phyloP scores from a whole-genome alignment of 768 basidiomycete species.

The Dioszegia crocea region DNA sequence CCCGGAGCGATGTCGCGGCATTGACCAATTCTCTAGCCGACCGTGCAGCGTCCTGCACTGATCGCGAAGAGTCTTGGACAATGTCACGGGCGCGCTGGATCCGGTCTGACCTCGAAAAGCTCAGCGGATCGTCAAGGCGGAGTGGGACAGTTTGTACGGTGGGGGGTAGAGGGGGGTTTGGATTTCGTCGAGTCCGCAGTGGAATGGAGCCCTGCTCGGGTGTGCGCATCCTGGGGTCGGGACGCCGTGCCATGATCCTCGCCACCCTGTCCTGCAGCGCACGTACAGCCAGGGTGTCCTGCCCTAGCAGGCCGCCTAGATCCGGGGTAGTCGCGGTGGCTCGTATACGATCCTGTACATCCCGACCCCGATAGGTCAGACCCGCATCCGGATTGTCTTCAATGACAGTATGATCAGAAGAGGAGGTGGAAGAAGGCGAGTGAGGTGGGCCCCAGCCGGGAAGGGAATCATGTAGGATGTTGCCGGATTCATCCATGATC shows the following conservation, averaged over 20 bases:
- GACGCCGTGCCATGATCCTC: not conserved
- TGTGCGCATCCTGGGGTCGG: no score
- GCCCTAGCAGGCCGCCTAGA: not conserved
- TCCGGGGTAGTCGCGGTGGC: not conserved
- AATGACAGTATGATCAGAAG: not conserved
- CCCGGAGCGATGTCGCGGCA: not conserved
- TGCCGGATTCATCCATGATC: not conserved
- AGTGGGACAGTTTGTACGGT: no score
- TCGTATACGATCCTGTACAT: not conserved
- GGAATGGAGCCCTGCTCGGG: no score
- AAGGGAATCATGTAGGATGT: not conserved
- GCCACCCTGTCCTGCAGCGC: not conserved
- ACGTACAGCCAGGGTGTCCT: not conserved
- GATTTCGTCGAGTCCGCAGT: no score
- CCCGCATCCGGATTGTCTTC: not conserved
- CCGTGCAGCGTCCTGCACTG: not conserved
- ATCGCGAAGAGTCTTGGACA: not conserved
- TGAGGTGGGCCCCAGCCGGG: not conserved
- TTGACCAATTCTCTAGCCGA: slow-evolving; percentile 3
- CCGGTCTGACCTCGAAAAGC: not conserved
- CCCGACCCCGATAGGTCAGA: slow-evolving; percentile 5
- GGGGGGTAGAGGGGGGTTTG: no score
- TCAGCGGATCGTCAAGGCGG: not conserved
- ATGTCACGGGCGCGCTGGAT: not conserved
- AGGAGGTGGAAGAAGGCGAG: not conserved